phyloP scores from a whole-genome alignment of 768 basidiomycete species.

The Hydnum rufescens region DNA sequence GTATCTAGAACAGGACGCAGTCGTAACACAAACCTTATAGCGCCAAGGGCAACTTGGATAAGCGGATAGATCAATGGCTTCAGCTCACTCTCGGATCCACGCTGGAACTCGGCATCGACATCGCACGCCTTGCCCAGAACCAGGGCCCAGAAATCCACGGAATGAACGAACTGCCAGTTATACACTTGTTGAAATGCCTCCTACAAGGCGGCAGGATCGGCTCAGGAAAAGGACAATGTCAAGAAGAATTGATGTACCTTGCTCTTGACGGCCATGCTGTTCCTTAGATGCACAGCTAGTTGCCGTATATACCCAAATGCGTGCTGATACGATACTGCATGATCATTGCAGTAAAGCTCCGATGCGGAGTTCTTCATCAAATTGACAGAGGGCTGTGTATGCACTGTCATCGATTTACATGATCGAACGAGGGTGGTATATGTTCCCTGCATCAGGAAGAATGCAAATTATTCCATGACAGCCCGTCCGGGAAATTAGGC shows the following conservation, averaged over 20 bases:
- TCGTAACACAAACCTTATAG: slow-evolving; percentile 51
- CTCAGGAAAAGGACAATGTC: background rate
- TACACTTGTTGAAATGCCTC: slow-evolving; percentile 90
- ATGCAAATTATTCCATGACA: background rate
- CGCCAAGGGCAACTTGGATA: slow-evolving; percentile 83
- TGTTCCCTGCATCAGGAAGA: slow-evolving; percentile 34
- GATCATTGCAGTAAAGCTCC: slow-evolving; percentile 69
- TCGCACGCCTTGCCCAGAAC: slow-evolving; percentile 72
- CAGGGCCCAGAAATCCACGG: slow-evolving; percentile 87
- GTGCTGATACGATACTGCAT: slow-evolving; percentile 66
- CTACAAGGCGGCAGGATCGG: slow-evolving; percentile 20
- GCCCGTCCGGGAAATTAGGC: background rate
- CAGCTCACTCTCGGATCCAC: slow-evolving; percentile 50
- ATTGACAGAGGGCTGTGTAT: slow-evolving; percentile 80
- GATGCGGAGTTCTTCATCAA: slow-evolving; percentile 97
- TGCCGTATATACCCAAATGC: slow-evolving; percentile 92
- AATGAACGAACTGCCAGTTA: slow-evolving; percentile 97
- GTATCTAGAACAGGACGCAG: background rate
- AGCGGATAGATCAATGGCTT: slow-evolving; percentile 85
- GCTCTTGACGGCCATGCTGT: slow-evolving; percentile 73
- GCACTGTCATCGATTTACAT: slow-evolving; percentile 64
- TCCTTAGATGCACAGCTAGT: slow-evolving; percentile 79
- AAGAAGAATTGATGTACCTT: slow-evolving; percentile 40
- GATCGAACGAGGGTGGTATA: slow-evolving; percentile 74
- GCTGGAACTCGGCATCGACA: slow-evolving; percentile 28